These are phyloP conservation scores for Theobroma cacao DNA, from an alignment of 345 rosid genomes.

Conservation along the genomic window DNA sequence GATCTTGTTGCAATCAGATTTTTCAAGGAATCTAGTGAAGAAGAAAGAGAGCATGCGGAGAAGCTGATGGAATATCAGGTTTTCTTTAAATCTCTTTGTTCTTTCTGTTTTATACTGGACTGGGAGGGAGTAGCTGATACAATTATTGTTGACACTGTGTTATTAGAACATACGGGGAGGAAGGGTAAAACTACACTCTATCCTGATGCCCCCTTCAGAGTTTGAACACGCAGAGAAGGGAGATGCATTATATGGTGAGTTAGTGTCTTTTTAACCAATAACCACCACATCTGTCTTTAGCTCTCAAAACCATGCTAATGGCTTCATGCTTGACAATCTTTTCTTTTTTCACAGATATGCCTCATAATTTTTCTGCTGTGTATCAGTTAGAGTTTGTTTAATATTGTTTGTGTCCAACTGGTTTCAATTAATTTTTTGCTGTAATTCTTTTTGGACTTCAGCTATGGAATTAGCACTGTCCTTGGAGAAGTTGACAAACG, in stretches of 20 bases:
- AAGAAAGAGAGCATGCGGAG: conserved; percentile 85
- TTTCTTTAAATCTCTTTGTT: neutral
- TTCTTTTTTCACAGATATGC: neutral
- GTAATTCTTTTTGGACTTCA: conserved; percentile 8
- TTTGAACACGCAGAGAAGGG: conserved; percentile 79
- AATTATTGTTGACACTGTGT: neutral
- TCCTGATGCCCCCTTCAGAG: conserved; percentile 57
- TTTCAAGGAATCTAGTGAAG: conserved; percentile 87
- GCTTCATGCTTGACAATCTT: neutral
- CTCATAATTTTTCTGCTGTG: neutral
- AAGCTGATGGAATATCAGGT: conserved; percentile 86
- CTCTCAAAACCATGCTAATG: conserved; percentile 47
- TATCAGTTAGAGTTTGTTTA: neutral
- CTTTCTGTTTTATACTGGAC: neutral
- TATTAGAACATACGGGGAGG: conserved; percentile 79
- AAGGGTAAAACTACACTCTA: conserved; percentile 62
- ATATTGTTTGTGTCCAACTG: neutral
- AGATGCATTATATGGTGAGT: conserved; percentile 80
- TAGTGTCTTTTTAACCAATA: neutral
- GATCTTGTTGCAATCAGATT: conserved; percentile 38
- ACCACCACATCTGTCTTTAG: conserved; percentile 60
- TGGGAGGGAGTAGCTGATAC: neutral
- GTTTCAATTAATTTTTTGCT: neutral
- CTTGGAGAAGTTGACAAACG: conserved; percentile 81
- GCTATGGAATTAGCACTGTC: conserved; percentile 93